phyloP scores from a whole-genome alignment of 192 early-diverging fungal species.

The Coemansia sp. region DNA sequence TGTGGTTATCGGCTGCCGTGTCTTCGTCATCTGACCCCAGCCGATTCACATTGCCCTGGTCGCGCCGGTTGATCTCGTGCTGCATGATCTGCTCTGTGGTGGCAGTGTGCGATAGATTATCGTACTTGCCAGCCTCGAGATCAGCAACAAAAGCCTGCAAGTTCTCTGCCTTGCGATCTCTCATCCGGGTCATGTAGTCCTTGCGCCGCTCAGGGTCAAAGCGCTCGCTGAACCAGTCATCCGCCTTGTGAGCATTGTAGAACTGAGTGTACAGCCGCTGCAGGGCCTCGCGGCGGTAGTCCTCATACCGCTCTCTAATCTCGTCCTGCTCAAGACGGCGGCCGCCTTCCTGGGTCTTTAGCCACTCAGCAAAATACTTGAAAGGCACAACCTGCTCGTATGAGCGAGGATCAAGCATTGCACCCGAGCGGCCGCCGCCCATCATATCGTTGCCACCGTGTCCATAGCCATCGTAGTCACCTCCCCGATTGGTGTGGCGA shows the following conservation, averaged over 20 bases:
- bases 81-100: constrained; percentile 49
- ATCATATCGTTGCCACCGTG: constrained; percentile 30
- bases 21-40: constrained; percentile 43
- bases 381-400: constrained; percentile 76
- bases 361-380: constrained; percentile 72
- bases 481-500: constrained; percentile 46
- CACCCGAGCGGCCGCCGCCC: constrained; percentile 20
- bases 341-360: constrained; percentile 59
- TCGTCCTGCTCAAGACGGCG: constrained; percentile 76
- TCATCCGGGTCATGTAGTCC: constrained; percentile 55
- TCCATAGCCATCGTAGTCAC: constrained; percentile 38
- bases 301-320: constrained; percentile 70
- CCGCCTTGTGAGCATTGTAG: constrained; percentile 72
- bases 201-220: constrained; percentile 79
- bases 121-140: constrained; percentile 70
- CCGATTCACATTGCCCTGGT: constrained; percentile 24
- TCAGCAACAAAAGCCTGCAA: constrained; percentile 64
- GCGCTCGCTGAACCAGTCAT: constrained; percentile 92
- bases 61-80: constrained; percentile 45
- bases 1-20: constrained; percentile 40
- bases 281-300: constrained; percentile 80
- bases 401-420: constrained; percentile 69
- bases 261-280: constrained; percentile 69
- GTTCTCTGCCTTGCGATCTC: constrained; percentile 56
- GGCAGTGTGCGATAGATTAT: constrained; percentile 50